These are phyloP conservation scores for Physcomitrellopsis africana DNA, from an alignment of 225 moss, liverwort and hornwort genomes.

Conservation along the genomic window DNA sequence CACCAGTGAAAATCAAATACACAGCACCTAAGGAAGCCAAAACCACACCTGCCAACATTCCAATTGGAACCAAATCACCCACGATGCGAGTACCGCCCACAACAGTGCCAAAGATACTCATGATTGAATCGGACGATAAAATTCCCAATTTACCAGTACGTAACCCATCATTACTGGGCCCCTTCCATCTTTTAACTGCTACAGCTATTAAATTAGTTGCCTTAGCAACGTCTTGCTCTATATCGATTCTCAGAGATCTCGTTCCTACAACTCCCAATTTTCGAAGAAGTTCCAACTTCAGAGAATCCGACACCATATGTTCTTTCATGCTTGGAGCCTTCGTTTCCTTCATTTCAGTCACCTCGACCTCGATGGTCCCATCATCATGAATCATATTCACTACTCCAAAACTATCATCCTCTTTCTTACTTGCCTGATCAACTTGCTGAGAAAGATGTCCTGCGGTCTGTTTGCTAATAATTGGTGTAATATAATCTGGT, in stretches of 20 bases:
- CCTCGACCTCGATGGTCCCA: slow-evolving; percentile 40
- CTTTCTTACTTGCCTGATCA: slow-evolving; percentile 30
- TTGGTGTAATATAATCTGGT: slow-evolving; percentile 17
- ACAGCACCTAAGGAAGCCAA: slow-evolving; percentile 83
- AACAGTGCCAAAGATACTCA: slow-evolving; percentile 52
- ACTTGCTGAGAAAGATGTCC: slow-evolving; percentile 46
- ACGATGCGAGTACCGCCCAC: slow-evolving; percentile 61
- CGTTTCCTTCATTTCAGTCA: slow-evolving; percentile 26
- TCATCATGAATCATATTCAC: slow-evolving; percentile 24
- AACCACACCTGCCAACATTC: slow-evolving; percentile 86
- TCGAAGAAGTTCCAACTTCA: slow-evolving; percentile 81
- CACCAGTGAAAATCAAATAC: slow-evolving; percentile 73
- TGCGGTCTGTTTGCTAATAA: slow-evolving; percentile 29
- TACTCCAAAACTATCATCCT: slow-evolving; percentile 22
- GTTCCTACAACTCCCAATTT: slow-evolving; percentile 81
- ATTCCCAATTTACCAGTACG: slow-evolving; percentile 61
- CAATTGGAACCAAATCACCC: slow-evolving; percentile 70
- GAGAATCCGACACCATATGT: slow-evolving; percentile 63
- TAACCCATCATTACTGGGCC: slow-evolving; percentile 28
- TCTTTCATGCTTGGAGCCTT: slow-evolving; percentile 39
- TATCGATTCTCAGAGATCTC: slow-evolving; percentile 71
- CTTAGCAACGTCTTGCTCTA: slow-evolving; percentile 71
- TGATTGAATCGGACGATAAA: slow-evolving; percentile 55
- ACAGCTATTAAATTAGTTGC: slow-evolving; percentile 69
- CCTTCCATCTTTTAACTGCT: slow-evolving; percentile 52